Conservation (phyloP, 371 early-diverging fungal genomes). For the Rhizomucor miehei region DNA sequence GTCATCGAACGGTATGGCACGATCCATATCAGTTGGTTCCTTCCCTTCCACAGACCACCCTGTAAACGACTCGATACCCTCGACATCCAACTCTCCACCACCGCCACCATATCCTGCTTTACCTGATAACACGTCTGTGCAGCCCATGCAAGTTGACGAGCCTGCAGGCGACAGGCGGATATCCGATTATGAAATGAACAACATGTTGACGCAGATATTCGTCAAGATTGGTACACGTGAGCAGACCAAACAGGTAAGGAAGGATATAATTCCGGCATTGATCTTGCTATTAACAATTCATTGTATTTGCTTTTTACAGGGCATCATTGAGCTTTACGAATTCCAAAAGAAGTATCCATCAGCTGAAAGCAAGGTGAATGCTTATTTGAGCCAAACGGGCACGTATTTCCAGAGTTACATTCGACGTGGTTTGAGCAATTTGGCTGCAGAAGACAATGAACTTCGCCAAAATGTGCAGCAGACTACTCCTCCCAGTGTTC, state of each 20-base stretch:
- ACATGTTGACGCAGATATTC: slow-evolving; percentile 66
- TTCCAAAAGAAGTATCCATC: slow-evolving; percentile 71
- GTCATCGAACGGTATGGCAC: slow-evolving; percentile 22
- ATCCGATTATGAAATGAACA: slow-evolving; percentile 54
- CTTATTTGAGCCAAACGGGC: slow-evolving; percentile 60
- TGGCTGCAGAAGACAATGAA: slow-evolving; percentile 60
- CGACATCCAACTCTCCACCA: slow-evolving; percentile 8
- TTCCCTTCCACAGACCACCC: slow-evolving; percentile 14
- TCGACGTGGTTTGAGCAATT: slow-evolving; percentile 59
- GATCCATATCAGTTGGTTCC: slow-evolving; percentile 27
- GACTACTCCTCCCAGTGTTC: slow-evolving; percentile 3
- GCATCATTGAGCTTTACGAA: slow-evolving; percentile 72
- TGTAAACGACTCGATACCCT: neutral
- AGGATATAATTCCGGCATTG: no score
- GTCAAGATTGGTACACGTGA: slow-evolving; percentile 71
- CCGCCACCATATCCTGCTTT: slow-evolving; percentile 2
- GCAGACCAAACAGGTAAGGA: slow-evolving; percentile 67
- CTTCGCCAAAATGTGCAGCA: slow-evolving; percentile 10
- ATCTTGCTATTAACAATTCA: no score
- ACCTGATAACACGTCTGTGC: slow-evolving; percentile 4
- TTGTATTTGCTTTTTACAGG: slow-evolving; percentile 30
- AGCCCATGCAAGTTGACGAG: slow-evolving; percentile 38
- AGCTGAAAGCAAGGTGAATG: slow-evolving; percentile 62
- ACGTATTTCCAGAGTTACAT: slow-evolving; percentile 81
- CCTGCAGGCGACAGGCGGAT: slow-evolving; percentile 10